Conservation (phyloP, 1,284 basidiomycete species). For the Pseudozyma thailandica region DNA sequence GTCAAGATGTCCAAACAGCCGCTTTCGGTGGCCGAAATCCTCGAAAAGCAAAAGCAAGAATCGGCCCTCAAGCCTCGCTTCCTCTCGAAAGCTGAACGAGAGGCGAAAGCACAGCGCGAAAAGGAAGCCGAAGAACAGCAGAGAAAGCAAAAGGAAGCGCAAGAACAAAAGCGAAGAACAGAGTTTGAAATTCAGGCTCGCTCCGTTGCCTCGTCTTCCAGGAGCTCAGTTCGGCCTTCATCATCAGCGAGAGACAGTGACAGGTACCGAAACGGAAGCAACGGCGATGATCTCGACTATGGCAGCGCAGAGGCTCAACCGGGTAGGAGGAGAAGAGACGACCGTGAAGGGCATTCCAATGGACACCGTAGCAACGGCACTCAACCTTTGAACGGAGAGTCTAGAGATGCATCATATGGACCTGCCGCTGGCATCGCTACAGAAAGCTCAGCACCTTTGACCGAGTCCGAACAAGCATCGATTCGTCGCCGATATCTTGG, state of each 20-base stretch:
- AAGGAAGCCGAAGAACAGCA: slow-evolving; percentile 30
- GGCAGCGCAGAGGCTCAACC: slow-evolving; percentile 20
- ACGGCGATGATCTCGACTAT: slow-evolving; percentile 28
- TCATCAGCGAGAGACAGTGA: slow-evolving; percentile 1
- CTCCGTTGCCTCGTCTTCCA: slow-evolving; percentile 19
- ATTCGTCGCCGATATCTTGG: slow-evolving; percentile 62
- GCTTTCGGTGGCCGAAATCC: slow-evolving; percentile 56
- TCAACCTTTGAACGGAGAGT: not conserved
- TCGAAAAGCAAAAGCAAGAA: slow-evolving; percentile 52
- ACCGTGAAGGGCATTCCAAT: not conserved
- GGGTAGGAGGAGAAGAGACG: slow-evolving; percentile 11
- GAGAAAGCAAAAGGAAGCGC: slow-evolving; percentile 72
- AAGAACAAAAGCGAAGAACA: slow-evolving; percentile 74
- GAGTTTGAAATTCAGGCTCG: slow-evolving; percentile 75
- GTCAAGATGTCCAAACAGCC: slow-evolving; percentile 42
- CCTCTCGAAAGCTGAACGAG: slow-evolving; percentile 58
- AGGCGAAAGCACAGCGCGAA: slow-evolving; percentile 46
- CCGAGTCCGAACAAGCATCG: slow-evolving; percentile 50
- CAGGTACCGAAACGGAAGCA: slow-evolving; percentile 2
- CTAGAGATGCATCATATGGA: not conserved
- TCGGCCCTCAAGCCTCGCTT: slow-evolving; percentile 56
- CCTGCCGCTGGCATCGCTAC: not conserved
- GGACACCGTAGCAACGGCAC: not conserved
- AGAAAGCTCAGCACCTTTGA: slow-evolving; percentile 23
- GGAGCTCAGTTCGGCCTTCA: slow-evolving; percentile 3